phyloP scores from a whole-genome alignment of 345 rosid genomes.

The Sonneratia caseolaris region DNA sequence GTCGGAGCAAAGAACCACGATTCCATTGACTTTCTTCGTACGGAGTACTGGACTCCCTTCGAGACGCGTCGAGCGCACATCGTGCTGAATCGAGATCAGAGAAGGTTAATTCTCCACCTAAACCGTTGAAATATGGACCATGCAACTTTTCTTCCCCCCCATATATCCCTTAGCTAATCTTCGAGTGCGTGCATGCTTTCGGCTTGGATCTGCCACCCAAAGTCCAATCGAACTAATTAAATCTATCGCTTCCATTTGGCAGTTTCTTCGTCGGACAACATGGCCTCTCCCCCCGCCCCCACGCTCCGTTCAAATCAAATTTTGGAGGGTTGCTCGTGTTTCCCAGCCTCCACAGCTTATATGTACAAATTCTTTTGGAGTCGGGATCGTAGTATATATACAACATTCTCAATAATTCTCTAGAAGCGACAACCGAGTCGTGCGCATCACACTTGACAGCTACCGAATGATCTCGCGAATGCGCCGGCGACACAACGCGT shows the following conservation, averaged over 20 bases:
- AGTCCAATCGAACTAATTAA: not conserved
- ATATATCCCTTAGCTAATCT: too few species aligned
- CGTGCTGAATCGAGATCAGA: too few species aligned
- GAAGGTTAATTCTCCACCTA: not conserved
- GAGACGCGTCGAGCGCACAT: too few species aligned
- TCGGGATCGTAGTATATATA: not conserved
- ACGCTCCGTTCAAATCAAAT: not conserved
- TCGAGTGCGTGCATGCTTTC: not conserved
- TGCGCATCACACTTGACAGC: not conserved
- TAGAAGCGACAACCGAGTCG: not conserved
- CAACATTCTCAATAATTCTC: not conserved
- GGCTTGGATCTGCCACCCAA: not conserved
- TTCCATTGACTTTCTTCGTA: too few species aligned
- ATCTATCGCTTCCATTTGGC: not conserved
- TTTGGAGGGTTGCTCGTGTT: not conserved
- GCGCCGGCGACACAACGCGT: not conserved
- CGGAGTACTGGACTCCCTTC: too few species aligned
- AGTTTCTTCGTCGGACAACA: not conserved
- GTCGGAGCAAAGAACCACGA: too few species aligned
- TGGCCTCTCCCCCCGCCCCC: not conserved
- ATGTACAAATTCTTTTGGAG: not conserved
- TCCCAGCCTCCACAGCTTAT: not conserved
- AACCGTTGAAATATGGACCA: not conserved
- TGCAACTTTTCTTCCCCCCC: not conserved
- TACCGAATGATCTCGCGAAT: not conserved